phyloP scores from a whole-genome alignment of 1,139 yeast species.

The Entelexis paramagnoliae region DNA sequence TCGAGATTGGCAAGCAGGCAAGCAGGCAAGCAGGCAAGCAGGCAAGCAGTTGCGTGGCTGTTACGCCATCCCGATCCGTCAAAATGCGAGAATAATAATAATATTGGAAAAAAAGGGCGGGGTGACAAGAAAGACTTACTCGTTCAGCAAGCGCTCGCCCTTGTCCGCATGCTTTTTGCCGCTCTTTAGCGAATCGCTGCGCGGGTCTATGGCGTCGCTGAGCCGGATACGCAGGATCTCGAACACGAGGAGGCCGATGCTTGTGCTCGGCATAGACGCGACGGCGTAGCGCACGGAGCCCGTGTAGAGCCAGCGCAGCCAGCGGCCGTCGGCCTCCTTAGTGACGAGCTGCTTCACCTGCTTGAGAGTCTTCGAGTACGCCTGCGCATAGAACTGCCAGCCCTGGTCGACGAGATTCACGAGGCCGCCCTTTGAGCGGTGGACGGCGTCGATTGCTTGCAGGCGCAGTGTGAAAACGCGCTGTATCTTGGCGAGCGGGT shows the following conservation, averaged over 20 bases:
- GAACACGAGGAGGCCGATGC: constrained; percentile 72
- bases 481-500: constrained; percentile 72
- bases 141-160: not conserved
- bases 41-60: too few species aligned
- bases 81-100: not conserved
- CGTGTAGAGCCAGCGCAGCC: constrained; percentile 61
- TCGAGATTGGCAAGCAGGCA: too few species aligned
- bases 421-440: constrained; percentile 13
- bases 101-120: not conserved
- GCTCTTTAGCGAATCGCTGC: not conserved
- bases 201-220: constrained; percentile 3
- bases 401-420: constrained; percentile 16
- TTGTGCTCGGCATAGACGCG: constrained; percentile 76
- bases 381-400: constrained; percentile 30
- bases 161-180: not conserved
- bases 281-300: constrained; percentile 68
- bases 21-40: too few species aligned
- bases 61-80: too few species aligned
- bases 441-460: constrained; percentile 39
- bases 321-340: constrained; percentile 43
- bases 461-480: constrained; percentile 66
- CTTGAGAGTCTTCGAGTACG: constrained; percentile 61
- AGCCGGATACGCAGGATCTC: constrained; percentile 54
- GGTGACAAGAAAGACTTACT: not conserved
- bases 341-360: constrained; percentile 48